Evolutionary conservation across 2,329 filamentous ascomycete genomes (phyloP).

Genomic region (Alternaria hordeiaustralica): DNA sequence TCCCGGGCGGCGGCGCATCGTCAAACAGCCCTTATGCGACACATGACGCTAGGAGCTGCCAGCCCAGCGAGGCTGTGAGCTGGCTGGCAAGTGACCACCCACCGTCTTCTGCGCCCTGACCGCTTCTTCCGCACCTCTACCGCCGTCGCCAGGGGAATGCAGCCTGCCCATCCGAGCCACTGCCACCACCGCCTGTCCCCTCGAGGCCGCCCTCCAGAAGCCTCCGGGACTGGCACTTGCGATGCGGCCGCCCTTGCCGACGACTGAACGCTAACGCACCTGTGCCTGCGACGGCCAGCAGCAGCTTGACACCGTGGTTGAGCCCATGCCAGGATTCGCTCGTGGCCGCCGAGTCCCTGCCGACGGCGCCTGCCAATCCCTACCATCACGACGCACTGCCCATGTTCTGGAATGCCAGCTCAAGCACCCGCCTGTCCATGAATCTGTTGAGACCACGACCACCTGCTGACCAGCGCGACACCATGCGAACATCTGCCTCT

Average conservation of each 20-base stretch:
- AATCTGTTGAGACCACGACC: constrained; percentile 1
- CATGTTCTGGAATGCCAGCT: constrained; percentile 31
- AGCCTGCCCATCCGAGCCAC: constrained; percentile 5
- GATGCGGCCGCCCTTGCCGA: constrained; percentile 30
- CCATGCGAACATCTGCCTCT: not conserved
- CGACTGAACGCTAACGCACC: constrained; percentile 14
- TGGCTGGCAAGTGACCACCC: constrained; percentile 30
- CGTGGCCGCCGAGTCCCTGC: constrained; percentile 21
- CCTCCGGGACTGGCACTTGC: constrained; percentile 10
- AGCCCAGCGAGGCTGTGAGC: constrained; percentile 31
- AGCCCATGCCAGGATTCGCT: constrained; percentile 13
- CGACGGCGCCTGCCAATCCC: constrained; percentile 27
- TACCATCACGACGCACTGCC: constrained; percentile 12
- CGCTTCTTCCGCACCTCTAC: constrained; percentile 30
- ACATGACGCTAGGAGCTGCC: constrained; percentile 29
- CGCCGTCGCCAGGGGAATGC: constrained; percentile 34
- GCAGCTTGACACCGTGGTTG: constrained; percentile 14
- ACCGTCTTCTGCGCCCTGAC: constrained; percentile 25
- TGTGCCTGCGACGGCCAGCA: constrained; percentile 16
- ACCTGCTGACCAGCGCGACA: not conserved
- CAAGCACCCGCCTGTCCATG: not conserved
- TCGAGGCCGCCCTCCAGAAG: constrained; percentile 4
- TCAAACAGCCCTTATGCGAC: constrained; percentile 36
- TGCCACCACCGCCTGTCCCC: not conserved
- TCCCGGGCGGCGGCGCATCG: constrained; percentile 23